Evolutionary conservation across 2,329 filamentous ascomycete genomes (phyloP), one percentile per base, ranked within the genome.

Genomic region (Phaeosphaeria sp.): DNA sequence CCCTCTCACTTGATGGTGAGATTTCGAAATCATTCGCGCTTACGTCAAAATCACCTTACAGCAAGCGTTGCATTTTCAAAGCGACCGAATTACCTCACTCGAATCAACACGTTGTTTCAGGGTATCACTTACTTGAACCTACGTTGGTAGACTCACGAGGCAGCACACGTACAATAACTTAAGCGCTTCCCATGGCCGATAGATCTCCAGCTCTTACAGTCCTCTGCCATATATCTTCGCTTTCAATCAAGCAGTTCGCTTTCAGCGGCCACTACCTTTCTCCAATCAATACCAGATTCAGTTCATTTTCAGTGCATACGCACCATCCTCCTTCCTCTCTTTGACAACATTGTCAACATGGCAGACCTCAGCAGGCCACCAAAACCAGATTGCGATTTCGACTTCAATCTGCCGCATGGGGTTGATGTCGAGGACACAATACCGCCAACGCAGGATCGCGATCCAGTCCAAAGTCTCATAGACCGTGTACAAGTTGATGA

Each of bases 371-470:
- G 21, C 21, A 51, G 55, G 27, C 56, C 55, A 6, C 27, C 44
- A 0, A 25, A 8, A 6, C 46, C 54, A 3, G 53, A 60, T 0
- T 43, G 51, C 21, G 53, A 60, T 2, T 57, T 66, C 30, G 61
- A 64, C 11, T 60, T 60, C 17, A 53, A 57, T 17, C 56, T 68
- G n/a, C 57, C 60, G 2, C 56, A 62, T 18, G 58, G 50, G 2
- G 33, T 54, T 3, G 56, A 63, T 6, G 36, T 17, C 7, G 52
- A 58, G 15, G 25, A 49, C 20, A 17, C 15, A 30, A 18, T 13
- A 6, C 6, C 9, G 17, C 24, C 27, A 27, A 6, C 3, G 5
- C 45, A 48, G 15, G 7, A 33, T 11, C n/a, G 8, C 20, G 11
- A 5, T 18, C 30, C 15, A 36, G 11, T 36, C 30, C 8, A 36